phyloP scores from a whole-genome alignment of 2,329 filamentous ascomycete genomes.

The Sclerotinia subarctica region DNA sequence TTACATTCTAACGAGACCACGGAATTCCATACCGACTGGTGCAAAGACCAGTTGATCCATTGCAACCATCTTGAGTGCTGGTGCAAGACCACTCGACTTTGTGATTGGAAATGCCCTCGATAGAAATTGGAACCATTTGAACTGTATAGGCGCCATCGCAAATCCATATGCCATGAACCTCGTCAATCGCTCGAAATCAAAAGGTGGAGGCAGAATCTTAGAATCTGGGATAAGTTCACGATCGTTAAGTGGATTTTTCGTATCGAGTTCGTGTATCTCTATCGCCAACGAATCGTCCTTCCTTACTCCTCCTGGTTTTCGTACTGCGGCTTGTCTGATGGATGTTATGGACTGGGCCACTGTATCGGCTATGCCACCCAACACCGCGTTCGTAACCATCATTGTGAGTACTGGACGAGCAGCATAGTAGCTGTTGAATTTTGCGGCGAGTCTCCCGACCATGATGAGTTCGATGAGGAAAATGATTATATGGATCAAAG shows the following conservation, averaged over 20 bases:
- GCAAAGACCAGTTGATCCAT: constrained; percentile 94
- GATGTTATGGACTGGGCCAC: constrained; percentile 91
- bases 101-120: constrained; percentile 79
- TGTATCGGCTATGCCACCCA: constrained; percentile 94
- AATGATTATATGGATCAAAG: constrained; percentile 79
- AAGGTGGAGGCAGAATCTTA: constrained; percentile 68
- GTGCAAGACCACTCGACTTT: constrained; percentile 68
- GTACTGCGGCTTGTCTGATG: constrained; percentile 64
- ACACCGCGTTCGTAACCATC: constrained; percentile 97
- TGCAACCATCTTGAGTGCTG: constrained; percentile 84
- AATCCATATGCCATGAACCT: constrained; percentile 98
- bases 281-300: constrained; percentile 73
- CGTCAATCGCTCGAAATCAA: constrained; percentile 92
- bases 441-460: constrained; percentile 74
- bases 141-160: constrained; percentile 91
- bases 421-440: constrained; percentile 93
- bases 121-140: constrained; percentile 92
- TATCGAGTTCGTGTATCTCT: constrained; percentile 84
- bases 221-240: constrained; percentile 65
- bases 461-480: constrained; percentile 87
- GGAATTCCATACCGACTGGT: constrained; percentile 62
- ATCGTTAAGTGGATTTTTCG: constrained; percentile 66
- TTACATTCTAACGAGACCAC: neutral
- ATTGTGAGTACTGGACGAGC: constrained; percentile 95
- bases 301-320: constrained; percentile 56